These are phyloP conservation scores for Xylariaceae sp. DNA, from an alignment of 2,329 filamentous ascomycete species.

Conservation along the genomic window DNA sequence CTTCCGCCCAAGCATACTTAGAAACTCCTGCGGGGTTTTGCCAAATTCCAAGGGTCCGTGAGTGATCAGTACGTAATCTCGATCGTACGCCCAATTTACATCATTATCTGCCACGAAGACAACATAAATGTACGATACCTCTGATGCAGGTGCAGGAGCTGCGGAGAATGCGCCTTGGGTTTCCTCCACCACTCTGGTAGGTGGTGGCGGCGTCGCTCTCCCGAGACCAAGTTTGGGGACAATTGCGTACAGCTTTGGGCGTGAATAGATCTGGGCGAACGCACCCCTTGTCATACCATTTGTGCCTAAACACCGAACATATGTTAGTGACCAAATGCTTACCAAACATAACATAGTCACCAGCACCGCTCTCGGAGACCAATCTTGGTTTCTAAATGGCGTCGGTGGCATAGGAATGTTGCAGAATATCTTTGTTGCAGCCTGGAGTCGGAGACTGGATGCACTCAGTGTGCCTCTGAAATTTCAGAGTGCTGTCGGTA, in stretches of 20 bases:
- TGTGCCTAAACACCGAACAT: too few species aligned
- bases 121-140: conserved; percentile 1
- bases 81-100: neutral
- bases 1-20: neutral
- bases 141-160: neutral
- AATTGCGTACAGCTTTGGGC: too few species aligned
- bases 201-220: neutral
- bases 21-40: neutral
- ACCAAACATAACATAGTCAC: neutral
- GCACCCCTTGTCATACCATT: too few species aligned
- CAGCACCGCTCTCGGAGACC: conserved; percentile 5
- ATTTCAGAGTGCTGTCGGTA: conserved; percentile 1
- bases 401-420: conserved; percentile 15
- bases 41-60: neutral
- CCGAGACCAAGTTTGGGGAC: neutral
- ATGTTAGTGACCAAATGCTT: neutral
- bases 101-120: neutral
- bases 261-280: too few species aligned
- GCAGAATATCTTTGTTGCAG: conserved; percentile 15
- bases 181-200: neutral
- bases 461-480: conserved; percentile 10
- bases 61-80: neutral
- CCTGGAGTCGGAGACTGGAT: conserved; percentile 8
- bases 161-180: neutral
- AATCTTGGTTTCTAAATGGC: conserved; percentile 18